phyloP scores from a whole-genome alignment of 345 rosid species.

The Pistacia atlantica region DNA sequence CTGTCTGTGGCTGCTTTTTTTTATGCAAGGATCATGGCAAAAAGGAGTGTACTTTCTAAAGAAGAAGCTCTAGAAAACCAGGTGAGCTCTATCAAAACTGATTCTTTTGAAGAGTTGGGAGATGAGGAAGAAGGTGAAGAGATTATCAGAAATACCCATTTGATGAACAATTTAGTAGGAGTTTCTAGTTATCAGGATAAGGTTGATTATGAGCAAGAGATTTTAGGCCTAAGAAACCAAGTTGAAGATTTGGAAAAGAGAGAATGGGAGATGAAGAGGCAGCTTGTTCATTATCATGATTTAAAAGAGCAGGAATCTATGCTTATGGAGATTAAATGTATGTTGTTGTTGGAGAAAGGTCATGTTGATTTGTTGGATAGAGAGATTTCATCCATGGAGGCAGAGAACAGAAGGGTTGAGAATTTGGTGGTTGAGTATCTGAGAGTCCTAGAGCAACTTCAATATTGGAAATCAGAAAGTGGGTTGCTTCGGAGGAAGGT shows the following conservation, averaged over 20 bases:
- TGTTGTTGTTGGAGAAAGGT: conserved; percentile 41
- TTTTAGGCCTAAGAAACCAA: conserved; percentile 33
- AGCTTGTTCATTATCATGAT: conserved; percentile 47
- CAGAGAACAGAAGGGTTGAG: conserved; percentile 43
- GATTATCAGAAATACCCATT: conserved; percentile 12
- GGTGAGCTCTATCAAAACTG: conserved; percentile 22
- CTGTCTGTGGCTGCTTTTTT: conserved; percentile 67
- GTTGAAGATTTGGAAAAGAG: conserved; percentile 54
- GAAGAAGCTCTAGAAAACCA: conserved; percentile 24
- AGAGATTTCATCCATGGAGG: conserved; percentile 52
- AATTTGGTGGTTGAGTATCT: conserved; percentile 38
- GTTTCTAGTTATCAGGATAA: conserved; percentile 13
- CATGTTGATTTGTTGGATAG: conserved; percentile 42
- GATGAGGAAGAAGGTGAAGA: conserved; percentile 31
- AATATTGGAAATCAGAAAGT: conserved; percentile 39
- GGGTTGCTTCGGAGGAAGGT: conserved; percentile 48
- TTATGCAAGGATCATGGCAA: conserved; percentile 45
- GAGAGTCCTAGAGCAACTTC: conserved; percentile 40
- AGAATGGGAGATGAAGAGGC: conserved; percentile 42
- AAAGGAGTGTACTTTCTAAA: conserved; percentile 26
- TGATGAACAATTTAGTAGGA: conserved; percentile 4
- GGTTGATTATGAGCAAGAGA: conserved; percentile 29
- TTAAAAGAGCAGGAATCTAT: conserved; percentile 60
- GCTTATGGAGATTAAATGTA: conserved; percentile 52
- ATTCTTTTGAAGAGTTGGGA: conserved; percentile 20